phyloP scores from a whole-genome alignment of 1,139 yeast species.

The Candida dubliniensis region DNA sequence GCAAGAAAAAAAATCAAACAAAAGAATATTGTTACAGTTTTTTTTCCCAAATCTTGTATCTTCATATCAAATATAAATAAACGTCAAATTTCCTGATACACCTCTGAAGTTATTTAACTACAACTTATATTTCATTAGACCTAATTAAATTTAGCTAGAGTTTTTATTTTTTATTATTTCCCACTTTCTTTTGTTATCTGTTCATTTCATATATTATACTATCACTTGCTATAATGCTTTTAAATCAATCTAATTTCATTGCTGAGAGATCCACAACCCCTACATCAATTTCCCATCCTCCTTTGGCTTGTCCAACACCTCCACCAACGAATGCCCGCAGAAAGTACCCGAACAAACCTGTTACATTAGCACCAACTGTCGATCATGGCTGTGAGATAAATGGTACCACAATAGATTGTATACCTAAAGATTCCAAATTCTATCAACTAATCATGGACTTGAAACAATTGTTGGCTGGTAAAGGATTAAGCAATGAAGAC shows the following conservation, averaged over 20 bases:
- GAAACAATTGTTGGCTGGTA: conserved; percentile 30
- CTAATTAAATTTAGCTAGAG: neutral
- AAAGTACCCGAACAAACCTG: conserved; percentile 1
- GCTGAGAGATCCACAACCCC: conserved; percentile 5
- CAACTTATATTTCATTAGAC: no score
- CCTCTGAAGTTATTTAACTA: neutral
- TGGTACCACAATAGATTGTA: conserved; percentile 13
- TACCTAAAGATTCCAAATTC: conserved; percentile 13
- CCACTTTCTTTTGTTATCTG: neutral
- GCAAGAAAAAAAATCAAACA: no score
- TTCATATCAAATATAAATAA: neutral
- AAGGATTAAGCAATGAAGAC: conserved; percentile 48
- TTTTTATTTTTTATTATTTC: neutral
- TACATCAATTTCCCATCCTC: neutral
- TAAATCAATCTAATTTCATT: conserved; percentile 9
- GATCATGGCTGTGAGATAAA: conserved; percentile 14
- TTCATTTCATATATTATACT: neutral
- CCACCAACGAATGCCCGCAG: neutral
- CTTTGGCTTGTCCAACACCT: conserved; percentile 4
- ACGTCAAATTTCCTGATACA: neutral
- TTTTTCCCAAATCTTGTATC: neutral
- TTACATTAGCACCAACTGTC: conserved; percentile 6
- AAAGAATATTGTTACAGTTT: neutral
- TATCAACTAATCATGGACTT: conserved; percentile 25
- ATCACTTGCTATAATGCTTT: conserved; percentile 9